Percentiles rank a stretch among this genome's conserved stretches.
These are phyloP conservation scores for Phytopythium montanum DNA, from an alignment of 352 stramenopile genomes.

Conservation along the genomic window DNA sequence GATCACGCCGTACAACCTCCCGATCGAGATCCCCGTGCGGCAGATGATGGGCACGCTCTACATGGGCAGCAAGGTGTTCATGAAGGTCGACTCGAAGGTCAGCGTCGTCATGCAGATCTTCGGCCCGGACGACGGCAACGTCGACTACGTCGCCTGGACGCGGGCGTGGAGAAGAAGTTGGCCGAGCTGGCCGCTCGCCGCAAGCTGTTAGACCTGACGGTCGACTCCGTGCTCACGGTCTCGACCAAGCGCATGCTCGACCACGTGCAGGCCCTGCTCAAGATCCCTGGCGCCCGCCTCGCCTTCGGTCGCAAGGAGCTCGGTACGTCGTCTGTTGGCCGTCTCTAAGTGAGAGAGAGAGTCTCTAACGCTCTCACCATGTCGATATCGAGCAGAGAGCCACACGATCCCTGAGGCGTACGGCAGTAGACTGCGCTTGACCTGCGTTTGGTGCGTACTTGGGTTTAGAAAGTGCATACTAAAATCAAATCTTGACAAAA, in stretches of 20 bases:
- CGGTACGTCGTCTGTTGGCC: constrained; percentile 15
- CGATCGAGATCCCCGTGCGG: constrained; percentile 97
- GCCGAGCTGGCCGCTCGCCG: constrained; percentile 84
- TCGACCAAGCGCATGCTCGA: constrained; percentile 95
- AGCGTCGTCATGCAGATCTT: constrained; percentile 97
- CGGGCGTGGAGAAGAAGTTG: constrained; percentile 93
- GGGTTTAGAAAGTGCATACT: no score
- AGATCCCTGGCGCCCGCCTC: constrained; percentile 93
- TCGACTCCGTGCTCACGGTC: constrained; percentile 96
- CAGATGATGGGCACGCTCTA: constrained; percentile 98
- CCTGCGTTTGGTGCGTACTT: no score
- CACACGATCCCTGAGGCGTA: constrained; percentile 96
- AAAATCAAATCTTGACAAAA: no score
- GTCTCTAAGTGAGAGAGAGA: not conserved
- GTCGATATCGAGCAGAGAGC: constrained; percentile 49
- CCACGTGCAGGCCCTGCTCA: constrained; percentile 89
- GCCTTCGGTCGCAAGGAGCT: constrained; percentile 94
- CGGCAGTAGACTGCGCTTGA: no score
- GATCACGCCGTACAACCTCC: constrained; percentile 99
- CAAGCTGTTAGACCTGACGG: constrained; percentile 93
- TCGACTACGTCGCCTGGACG: constrained; percentile 97
- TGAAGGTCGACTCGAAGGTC: constrained; percentile 96
- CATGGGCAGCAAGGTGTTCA: constrained; percentile 98
- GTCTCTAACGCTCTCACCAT: constrained; percentile 7
- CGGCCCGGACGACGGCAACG: constrained; percentile 93